phyloP scores from a whole-genome alignment of 2,329 filamentous ascomycete species.

The Aspergillus arachidicola region DNA sequence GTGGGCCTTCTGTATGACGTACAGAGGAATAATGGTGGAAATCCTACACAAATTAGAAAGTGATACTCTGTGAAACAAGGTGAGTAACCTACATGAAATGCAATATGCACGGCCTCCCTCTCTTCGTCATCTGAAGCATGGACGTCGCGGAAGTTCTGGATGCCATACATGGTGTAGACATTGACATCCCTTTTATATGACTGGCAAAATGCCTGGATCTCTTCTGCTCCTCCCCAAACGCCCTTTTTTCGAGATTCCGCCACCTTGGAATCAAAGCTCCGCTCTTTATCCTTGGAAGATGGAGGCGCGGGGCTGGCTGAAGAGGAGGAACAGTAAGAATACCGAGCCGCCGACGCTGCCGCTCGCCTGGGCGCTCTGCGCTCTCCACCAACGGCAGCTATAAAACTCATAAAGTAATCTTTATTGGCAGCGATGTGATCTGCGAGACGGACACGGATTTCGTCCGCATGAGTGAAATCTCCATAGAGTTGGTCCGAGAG shows the following conservation, averaged over 20 bases:
- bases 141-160: conserved; percentile 50
- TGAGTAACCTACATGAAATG: conserved; percentile 59
- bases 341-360: conserved; percentile 46
- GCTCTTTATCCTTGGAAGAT: conserved; percentile 58
- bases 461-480: conserved; percentile 57
- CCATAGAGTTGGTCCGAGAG: conserved; percentile 69
- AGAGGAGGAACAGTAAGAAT: conserved; percentile 51
- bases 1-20: conserved; percentile 61
- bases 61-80: neutral
- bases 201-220: conserved; percentile 67
- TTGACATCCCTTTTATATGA: conserved; percentile 64
- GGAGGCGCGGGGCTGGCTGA: conserved; percentile 45
- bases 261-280: conserved; percentile 62
- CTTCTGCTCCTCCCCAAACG: conserved; percentile 68
- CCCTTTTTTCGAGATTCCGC: conserved; percentile 61
- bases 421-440: conserved; percentile 63
- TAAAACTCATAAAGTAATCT: conserved; percentile 67
- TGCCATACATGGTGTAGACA: conserved; percentile 55
- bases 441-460: conserved; percentile 63
- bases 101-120: conserved; percentile 56
- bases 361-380: conserved; percentile 60
- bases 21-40: conserved; percentile 71
- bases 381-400: conserved; percentile 58
- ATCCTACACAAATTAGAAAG: conserved; percentile 43
- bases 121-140: conserved; percentile 39